A percentile compares a stretch with the other conserved stretches of the same genome.
phyloP scores from a whole-genome alignment of 345 rosid genomes.

The Melaleuca alternifolia region DNA sequence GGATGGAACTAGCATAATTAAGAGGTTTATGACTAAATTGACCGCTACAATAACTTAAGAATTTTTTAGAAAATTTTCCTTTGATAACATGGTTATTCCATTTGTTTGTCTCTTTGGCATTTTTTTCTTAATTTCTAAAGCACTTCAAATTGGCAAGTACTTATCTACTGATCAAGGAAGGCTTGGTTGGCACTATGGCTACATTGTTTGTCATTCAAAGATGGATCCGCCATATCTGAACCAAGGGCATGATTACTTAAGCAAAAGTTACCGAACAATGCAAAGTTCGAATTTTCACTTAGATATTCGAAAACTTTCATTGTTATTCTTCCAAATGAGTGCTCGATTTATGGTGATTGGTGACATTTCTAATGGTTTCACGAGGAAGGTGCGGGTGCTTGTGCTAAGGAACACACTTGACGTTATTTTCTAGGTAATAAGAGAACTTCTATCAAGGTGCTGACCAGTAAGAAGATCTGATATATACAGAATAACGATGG shows the following conservation, averaged over 20 bases:
- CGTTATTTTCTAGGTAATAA: too few species aligned
- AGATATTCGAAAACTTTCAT: not conserved
- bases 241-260: too few species aligned
- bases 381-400: too few species aligned
- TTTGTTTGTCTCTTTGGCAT: not conserved
- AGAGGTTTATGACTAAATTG: not conserved
- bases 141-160: not conserved
- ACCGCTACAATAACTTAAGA: not conserved
- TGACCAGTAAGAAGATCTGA: too few species aligned
- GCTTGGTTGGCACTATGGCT: not conserved
- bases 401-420: too few species aligned
- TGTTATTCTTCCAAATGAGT: not conserved
- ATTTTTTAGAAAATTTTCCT: too few species aligned
- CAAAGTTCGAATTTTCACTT: not conserved
- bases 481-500: too few species aligned
- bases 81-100: too few species aligned
- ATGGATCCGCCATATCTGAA: too few species aligned
- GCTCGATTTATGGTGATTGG: not conserved
- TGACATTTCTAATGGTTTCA: not conserved
- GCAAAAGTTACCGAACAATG: not conserved
- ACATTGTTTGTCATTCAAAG: not conserved
- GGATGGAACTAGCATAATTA: accelerated
- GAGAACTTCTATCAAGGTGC: too few species aligned
- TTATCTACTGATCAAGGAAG: not conserved
- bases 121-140: not conserved